Percentiles rank a stretch among this genome's conserved stretches.
phyloP scores from a whole-genome alignment of 345 rosid genomes.

The Corchorus olitorius region DNA sequence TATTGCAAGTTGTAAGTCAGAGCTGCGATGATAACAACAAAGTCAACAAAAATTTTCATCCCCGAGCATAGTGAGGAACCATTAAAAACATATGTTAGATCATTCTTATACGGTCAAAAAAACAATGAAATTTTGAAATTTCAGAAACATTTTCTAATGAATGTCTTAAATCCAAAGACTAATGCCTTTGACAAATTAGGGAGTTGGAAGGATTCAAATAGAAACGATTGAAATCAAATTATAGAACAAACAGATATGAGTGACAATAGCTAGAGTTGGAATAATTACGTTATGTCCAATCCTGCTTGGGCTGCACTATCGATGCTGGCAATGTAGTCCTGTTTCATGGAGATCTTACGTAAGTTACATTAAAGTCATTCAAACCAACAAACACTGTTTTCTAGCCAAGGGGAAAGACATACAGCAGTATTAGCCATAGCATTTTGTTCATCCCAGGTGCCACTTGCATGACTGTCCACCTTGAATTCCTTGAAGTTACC shows the following conservation, averaged over 20 bases:
- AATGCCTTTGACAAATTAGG: neutral
- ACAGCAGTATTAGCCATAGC: slow-evolving; percentile 87
- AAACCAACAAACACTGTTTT: slow-evolving; percentile 7
- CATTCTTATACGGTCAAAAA: neutral
- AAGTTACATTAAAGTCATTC: slow-evolving; percentile 14
- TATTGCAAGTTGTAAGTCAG: slow-evolving; percentile 95
- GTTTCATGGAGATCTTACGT: slow-evolving; percentile 29
- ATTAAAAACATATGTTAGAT: neutral
- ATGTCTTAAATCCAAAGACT: neutral
- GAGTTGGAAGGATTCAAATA: neutral
- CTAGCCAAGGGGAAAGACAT: slow-evolving; percentile 30
- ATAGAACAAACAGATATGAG: neutral
- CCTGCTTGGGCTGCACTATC: slow-evolving; percentile 65
- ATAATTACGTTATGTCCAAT: slow-evolving; percentile 64
- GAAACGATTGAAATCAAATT: neutral
- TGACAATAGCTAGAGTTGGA: slow-evolving; percentile 21
- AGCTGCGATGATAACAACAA: slow-evolving; percentile 46
- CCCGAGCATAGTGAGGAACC: neutral
- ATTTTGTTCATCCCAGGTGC: slow-evolving; percentile 82
- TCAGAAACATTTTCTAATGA: neutral
- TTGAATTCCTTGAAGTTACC: slow-evolving; percentile 86
- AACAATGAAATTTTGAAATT: neutral
- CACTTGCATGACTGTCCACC: slow-evolving; percentile 63
- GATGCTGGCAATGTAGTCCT: slow-evolving; percentile 91
- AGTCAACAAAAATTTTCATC: neutral